phyloP scores from a whole-genome alignment of 2,329 filamentous ascomycete species.

The Aspergillus terreus region DNA sequence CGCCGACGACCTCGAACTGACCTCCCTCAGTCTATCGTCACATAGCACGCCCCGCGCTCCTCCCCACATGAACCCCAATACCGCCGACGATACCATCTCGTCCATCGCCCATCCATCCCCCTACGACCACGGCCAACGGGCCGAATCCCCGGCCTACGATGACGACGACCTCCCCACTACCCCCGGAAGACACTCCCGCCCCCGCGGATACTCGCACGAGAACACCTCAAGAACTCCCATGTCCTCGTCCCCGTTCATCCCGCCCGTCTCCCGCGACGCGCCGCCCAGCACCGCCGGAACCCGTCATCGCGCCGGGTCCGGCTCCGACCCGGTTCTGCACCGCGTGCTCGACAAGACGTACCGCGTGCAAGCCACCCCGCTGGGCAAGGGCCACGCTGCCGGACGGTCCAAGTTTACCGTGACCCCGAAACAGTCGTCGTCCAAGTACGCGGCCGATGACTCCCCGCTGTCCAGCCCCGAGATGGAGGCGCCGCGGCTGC shows the following conservation, averaged over 20 bases:
- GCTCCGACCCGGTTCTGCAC: conserved; percentile 75
- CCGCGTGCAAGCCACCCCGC: conserved; percentile 85
- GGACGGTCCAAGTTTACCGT: conserved; percentile 29
- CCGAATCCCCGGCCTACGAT: conserved; percentile 32
- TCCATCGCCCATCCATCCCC: conserved; percentile 64
- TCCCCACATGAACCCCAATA: conserved; percentile 21
- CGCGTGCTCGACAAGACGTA: conserved; percentile 94
- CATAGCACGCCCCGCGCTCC: conserved; percentile 46
- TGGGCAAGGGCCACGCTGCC: conserved; percentile 50
- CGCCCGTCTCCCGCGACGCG: conserved; percentile 44
- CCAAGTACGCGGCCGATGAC: conserved; percentile 30
- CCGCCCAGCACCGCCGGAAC: neutral
- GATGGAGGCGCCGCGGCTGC: conserved; percentile 74
- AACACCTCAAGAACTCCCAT: conserved; percentile 60
- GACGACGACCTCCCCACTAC: conserved; percentile 37
- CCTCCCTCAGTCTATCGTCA: conserved; percentile 41
- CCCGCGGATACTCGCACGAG: conserved; percentile 15
- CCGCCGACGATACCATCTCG: conserved; percentile 36
- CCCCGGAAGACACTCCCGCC: conserved; percentile 26
- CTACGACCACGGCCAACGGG: conserved; percentile 49
- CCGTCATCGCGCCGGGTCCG: conserved; percentile 23
- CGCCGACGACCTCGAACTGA: conserved; percentile 46
- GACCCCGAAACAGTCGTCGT: conserved; percentile 28
- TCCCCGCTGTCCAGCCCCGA: conserved; percentile 71
- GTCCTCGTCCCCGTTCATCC: conserved; percentile 52